phyloP scores from a whole-genome alignment of 2,329 filamentous ascomycete species.

The Onygenales sp. region DNA sequence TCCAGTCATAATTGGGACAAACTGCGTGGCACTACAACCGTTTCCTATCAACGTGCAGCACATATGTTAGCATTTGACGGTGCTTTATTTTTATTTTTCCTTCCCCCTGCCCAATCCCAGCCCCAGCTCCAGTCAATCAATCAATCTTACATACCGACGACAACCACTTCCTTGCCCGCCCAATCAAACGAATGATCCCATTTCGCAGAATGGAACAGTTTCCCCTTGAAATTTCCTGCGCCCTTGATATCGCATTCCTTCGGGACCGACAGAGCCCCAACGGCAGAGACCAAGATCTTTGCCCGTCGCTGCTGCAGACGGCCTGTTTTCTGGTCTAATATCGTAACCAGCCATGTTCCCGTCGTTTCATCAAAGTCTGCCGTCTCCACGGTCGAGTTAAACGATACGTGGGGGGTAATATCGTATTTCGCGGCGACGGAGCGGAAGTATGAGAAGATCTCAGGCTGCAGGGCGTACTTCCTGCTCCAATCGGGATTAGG shows the following conservation, averaged over 20 bases:
- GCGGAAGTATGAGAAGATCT: constrained; percentile 24
- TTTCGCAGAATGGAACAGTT: constrained; percentile 31
- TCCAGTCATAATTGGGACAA: constrained; percentile 36
- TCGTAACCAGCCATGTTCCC: constrained; percentile 19
- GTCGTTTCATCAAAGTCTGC: constrained; percentile 12
- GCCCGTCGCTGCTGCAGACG: constrained; percentile 12
- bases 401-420: constrained; percentile 14
- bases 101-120: neutral
- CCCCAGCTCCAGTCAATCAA: neutral
- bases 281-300: constrained; percentile 21
- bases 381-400: constrained; percentile 14
- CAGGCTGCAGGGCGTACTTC: constrained; percentile 24
- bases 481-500: constrained; percentile 32
- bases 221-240: constrained; percentile 24
- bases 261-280: constrained; percentile 21
- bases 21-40: constrained; percentile 41
- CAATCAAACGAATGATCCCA: constrained; percentile 34
- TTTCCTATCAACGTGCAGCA: constrained; percentile 24
- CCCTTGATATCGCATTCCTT: constrained; percentile 20
- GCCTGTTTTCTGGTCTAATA: constrained; percentile 17
- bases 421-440: constrained; percentile 15
- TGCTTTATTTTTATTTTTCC: too few species aligned
- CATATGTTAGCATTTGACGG: neutral
- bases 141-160: constrained; percentile 21
- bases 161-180: constrained; percentile 28